These are phyloP conservation scores for Blepharisma stoltei DNA, from an alignment of 73 alveolate genomes.

Conservation along the genomic window DNA sequence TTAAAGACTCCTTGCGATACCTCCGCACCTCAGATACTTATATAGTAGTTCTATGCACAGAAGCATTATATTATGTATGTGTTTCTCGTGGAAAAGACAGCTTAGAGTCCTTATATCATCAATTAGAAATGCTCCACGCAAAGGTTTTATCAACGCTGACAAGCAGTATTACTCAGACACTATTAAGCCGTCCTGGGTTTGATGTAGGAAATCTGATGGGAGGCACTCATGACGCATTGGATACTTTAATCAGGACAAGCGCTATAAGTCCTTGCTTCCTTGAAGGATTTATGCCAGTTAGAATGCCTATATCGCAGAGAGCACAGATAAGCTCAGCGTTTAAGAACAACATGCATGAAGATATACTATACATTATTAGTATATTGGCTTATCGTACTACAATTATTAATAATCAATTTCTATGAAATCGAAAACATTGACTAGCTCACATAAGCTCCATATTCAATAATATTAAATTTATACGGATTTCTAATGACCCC, in stretches of 20 bases:
- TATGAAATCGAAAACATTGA: too few species aligned
- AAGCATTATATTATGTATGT: not conserved
- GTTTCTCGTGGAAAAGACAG: not conserved
- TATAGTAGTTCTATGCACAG: constrained; percentile 14
- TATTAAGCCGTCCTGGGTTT: not conserved
- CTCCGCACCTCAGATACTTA: constrained; percentile 9
- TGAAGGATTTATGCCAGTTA: constrained; percentile 27
- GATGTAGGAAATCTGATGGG: constrained; percentile 24
- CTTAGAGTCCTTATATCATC: not conserved
- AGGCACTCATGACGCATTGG: constrained; percentile 27
- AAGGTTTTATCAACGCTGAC: constrained; percentile 17
- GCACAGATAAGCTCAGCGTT: not conserved
- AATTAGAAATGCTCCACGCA: not conserved
- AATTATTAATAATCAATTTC: too few species aligned
- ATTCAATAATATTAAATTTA: too few species aligned
- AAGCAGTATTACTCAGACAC: constrained; percentile 8
- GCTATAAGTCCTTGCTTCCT: constrained; percentile 12
- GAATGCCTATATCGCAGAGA: not conserved
- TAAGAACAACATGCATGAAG: constrained; percentile 27
- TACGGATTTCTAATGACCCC: constrained; percentile 22
- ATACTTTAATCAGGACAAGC: constrained; percentile 13
- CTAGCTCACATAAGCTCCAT: too few species aligned
- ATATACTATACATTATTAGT: too few species aligned
- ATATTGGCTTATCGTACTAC: too few species aligned
- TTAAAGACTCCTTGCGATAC: constrained; percentile 1